phyloP scores from a whole-genome alignment of 306 rosid genomes.

The Vigna unguiculata region DNA sequence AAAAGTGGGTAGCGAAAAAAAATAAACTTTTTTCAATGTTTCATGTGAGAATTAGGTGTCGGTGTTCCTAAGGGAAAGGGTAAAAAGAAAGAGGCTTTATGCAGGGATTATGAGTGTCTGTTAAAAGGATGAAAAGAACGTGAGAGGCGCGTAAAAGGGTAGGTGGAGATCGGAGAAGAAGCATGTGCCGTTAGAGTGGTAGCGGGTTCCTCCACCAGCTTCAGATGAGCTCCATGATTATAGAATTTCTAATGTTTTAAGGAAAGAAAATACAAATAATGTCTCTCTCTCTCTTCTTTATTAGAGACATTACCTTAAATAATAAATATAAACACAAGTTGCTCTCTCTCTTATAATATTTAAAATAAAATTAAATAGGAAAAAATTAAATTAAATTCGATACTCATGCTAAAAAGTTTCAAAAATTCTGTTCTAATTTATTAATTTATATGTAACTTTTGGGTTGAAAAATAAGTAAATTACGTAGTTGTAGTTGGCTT shows the following conservation, averaged over 20 bases:
- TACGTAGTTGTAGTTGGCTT: too few species aligned
- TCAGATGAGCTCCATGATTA: background rate
- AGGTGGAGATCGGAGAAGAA: background rate
- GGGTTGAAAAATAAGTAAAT: too few species aligned
- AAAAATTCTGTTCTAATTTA: too few species aligned
- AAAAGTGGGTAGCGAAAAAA: conserved; percentile 11
- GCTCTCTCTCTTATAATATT: too few species aligned
- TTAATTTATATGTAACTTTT: too few species aligned
- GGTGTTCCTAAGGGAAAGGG: background rate
- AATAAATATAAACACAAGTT: too few species aligned
- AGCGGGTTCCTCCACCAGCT: background rate
- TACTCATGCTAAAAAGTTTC: too few species aligned
- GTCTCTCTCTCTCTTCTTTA: too few species aligned
- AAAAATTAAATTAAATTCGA: too few species aligned
- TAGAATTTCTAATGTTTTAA: background rate
- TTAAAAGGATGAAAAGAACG: background rate
- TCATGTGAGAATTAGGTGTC: background rate
- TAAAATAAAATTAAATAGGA: too few species aligned
- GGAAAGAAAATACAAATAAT: too few species aligned
- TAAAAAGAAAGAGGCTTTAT: background rate
- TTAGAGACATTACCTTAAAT: too few species aligned
- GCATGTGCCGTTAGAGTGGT: background rate
- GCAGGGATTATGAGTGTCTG: background rate
- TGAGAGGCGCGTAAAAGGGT: background rate
- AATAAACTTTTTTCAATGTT: background rate